Evolutionary conservation across 352 stramenopile genomes (phyloP), one percentile per base, ranked within the genome.

Genomic region (Phytophthora europaea): DNA sequence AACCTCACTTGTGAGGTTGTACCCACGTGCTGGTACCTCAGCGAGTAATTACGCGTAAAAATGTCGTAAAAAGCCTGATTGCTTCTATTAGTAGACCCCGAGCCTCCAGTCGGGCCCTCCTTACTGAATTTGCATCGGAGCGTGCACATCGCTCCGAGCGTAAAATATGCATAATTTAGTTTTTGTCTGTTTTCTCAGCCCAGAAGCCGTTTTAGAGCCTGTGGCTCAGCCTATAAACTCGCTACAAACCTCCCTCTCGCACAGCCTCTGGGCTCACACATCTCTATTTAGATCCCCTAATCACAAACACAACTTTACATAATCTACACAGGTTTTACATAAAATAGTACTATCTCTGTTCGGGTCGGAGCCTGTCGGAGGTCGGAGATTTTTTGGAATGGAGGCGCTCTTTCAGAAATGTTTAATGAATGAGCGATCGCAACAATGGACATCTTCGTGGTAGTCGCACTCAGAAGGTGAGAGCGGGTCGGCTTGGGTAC

Each of bases 171-270:
- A 12, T 45, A 7, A 3, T 43, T 59, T 59, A 15, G 26, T 47
- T 59, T 59, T 59, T 59, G 5, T 18, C 28, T 18, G 52, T 59
- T 59, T 59, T 59, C 16, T 59, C 52, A 31, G n/a, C 45, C 8
- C n/a, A 52, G 1, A 31, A n/a, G 9, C 9, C n/a, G 45, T 52
- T 52, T 52, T 16, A 31, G 6, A 52, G 45, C n/a, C 45, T 52
- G 45, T 28, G 45, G 45, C n/a, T 15, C 2, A 7, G 45, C 7
- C 18, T 52, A 52, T 26, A 52, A 52, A 28, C n/a, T n/a, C n/a
- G 9, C n/a, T 28, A 15, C 9, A 52, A 28, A 13, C 15, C 9
- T 0, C n/a, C 13, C n/a, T 22, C 7, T 52, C 6, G 7, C 20
- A 13, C 45, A 7, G 2, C 45, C 18, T 52, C 45, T 52, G n/a